phyloP scores from a whole-genome alignment of 139 green algal genomes.

The Zygnema cylindricum region DNA sequence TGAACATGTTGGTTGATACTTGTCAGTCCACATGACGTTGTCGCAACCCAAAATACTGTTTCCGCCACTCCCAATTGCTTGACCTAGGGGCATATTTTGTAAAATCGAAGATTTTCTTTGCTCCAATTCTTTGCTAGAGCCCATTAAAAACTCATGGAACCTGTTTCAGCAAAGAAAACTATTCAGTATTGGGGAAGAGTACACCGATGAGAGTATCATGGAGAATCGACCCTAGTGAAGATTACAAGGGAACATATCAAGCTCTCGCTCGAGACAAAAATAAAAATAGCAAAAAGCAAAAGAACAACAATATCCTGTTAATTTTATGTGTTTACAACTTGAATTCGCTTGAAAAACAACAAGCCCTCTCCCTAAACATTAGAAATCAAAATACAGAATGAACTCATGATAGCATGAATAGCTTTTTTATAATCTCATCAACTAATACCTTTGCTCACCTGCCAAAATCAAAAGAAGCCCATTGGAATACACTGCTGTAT shows the following conservation, averaged over 20 bases:
- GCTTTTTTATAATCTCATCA: neutral
- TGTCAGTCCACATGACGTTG: neutral
- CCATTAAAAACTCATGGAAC: neutral
- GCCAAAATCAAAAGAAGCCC: neutral
- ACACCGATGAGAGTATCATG: neutral
- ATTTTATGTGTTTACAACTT: neutral
- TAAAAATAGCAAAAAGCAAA: neutral
- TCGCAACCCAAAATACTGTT: neutral
- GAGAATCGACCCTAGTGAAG: neutral
- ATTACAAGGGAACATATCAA: neutral
- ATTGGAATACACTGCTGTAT: neutral
- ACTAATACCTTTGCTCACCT: neutral
- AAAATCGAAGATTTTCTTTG: neutral
- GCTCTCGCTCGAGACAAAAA: neutral
- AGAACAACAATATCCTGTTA: neutral
- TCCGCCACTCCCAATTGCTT: neutral
- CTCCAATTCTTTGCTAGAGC: neutral
- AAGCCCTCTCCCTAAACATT: no score
- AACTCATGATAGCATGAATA: neutral
- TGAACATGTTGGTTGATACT: neutral
- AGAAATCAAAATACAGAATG: no score
- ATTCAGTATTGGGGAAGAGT: neutral
- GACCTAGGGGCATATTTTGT: neutral
- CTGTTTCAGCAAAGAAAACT: neutral
- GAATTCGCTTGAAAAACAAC: no score